Conservation (phyloP, 805 yeast genomes). For the Metschnikowia picachoensis region DNA sequence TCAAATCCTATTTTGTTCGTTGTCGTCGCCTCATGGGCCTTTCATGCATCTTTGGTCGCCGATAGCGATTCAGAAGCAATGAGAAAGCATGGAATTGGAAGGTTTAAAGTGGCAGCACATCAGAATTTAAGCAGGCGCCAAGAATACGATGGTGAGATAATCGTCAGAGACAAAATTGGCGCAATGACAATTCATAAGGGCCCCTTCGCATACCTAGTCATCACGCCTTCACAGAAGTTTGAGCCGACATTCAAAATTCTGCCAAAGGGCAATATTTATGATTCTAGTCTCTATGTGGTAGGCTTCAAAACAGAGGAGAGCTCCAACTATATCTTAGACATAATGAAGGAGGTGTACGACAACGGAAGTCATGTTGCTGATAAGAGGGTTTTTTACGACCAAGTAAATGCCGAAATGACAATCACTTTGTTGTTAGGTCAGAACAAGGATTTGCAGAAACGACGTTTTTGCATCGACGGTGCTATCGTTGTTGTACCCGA, state of each 20-base stretch:
- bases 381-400: conserved; percentile 44
- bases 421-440: conserved; percentile 17
- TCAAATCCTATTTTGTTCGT: conserved; percentile 33
- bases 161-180: conserved; percentile 15
- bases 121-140: conserved; percentile 49
- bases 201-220: conserved; percentile 56
- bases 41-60: conserved; percentile 83
- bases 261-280: conserved; percentile 49
- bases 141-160: conserved; percentile 42
- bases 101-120: conserved; percentile 69
- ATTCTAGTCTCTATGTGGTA: conserved; percentile 43
- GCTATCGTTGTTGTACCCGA: conserved; percentile 38
- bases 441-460: conserved; percentile 18
- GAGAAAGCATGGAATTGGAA: conserved; percentile 56
- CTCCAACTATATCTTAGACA: conserved; percentile 40
- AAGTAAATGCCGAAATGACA: conserved; percentile 25
- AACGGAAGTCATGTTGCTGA: conserved; percentile 52
- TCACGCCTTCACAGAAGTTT: conserved; percentile 52
- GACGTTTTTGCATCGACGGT: conserved; percentile 70
- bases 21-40: conserved; percentile 79
- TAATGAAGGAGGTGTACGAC: conserved; percentile 56
- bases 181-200: conserved; percentile 4
- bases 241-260: conserved; percentile 63
- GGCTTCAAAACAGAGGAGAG: conserved; percentile 38
- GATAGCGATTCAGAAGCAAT: conserved; percentile 69